Conservation (phyloP, 2,329 filamentous ascomycete species). For the Aspergillus amoenus region DNA sequence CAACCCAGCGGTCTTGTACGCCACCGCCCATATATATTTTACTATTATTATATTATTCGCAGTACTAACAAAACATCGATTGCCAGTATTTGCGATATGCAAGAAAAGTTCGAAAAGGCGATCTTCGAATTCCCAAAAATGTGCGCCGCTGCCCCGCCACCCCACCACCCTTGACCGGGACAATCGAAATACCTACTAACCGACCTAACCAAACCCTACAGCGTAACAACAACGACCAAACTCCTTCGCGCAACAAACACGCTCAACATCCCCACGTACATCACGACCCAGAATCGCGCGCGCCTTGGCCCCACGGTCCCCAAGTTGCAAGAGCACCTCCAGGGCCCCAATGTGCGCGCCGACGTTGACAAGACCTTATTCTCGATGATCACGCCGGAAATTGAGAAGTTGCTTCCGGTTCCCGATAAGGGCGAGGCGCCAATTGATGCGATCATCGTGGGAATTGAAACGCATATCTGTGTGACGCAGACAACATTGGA, state of each 20-base stretch:
- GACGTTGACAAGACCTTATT: slow-evolving; percentile 85
- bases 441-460: slow-evolving; percentile 72
- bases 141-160: slow-evolving; percentile 41
- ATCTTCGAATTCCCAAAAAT: slow-evolving; percentile 86
- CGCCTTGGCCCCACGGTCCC: slow-evolving; percentile 78
- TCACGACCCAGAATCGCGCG: slow-evolving; percentile 79
- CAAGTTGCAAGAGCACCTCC: slow-evolving; percentile 61
- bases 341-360: slow-evolving; percentile 47
- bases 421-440: slow-evolving; percentile 33
- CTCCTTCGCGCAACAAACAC: slow-evolving; percentile 59
- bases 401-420: slow-evolving; percentile 46
- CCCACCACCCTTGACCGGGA: too few species aligned
- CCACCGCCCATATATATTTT: background rate
- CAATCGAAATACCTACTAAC: background rate
- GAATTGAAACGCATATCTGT: slow-evolving; percentile 93
- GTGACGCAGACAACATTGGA: slow-evolving; percentile 90
- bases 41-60: background rate
- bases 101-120: slow-evolving; percentile 83
- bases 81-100: slow-evolving; percentile 82
- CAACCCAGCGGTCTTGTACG: slow-evolving; percentile 50
- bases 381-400: slow-evolving; percentile 76
- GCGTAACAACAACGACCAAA: slow-evolving; percentile 66
- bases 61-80: background rate
- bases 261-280: slow-evolving; percentile 70
- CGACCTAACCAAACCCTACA: slow-evolving; percentile 29